Evolutionary conservation across 2,329 filamentous ascomycete genomes (phyloP), one percentile per base, ranked within the genome.

Genomic region (Samsoniella hepiali): DNA sequence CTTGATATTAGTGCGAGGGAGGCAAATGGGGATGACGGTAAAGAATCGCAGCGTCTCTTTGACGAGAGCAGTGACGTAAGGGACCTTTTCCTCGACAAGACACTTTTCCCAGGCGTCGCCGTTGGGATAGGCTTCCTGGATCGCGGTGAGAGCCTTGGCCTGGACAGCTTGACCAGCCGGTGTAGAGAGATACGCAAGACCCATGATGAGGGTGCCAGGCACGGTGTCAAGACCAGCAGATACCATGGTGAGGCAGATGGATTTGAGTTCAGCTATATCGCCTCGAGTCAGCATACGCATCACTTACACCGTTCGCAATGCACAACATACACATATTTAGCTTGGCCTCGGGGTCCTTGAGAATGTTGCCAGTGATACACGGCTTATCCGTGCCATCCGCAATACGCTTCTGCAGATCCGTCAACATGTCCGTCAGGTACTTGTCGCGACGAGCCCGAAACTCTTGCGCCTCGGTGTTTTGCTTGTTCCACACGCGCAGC

Each of bases 221-320:
- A 95, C 88, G 0, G 91, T 95, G 72, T 95, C 91, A 17, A 94
- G 83, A 22, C 91, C 91, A 0, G 90, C 91, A 1, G 88, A 90
- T 0, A 94, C 88, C 85, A 94, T 93, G 31, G 90, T 92, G 31
- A 95, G 76, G 72, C 91, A 91, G 68, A 95, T 91, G 3, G 89
- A 91, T 74, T 90, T 91, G 57, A 93, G 82, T 73, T 93, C 91
- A 13, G 85, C 88, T 90, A 61, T 6, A 22, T 49, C 1, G n/a
- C 22, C 29, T 5, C 17, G 22, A 32, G n/a, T 57, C 32, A 44
- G 58, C 8, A 29, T 31, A 5, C 15, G 38, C 9, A 32, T 4
- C 17, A 13, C 22, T 60, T 32, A 10, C 8, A 10, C 42, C 5
- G 15, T 22, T 7, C 9, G 5, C 11, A 10, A 5, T 1, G n/a